A percentile compares a stretch with the other conserved stretches of the same genome.
phyloP scores from a whole-genome alignment of 2,329 filamentous ascomycete species.

The Thyridium curvatum region DNA sequence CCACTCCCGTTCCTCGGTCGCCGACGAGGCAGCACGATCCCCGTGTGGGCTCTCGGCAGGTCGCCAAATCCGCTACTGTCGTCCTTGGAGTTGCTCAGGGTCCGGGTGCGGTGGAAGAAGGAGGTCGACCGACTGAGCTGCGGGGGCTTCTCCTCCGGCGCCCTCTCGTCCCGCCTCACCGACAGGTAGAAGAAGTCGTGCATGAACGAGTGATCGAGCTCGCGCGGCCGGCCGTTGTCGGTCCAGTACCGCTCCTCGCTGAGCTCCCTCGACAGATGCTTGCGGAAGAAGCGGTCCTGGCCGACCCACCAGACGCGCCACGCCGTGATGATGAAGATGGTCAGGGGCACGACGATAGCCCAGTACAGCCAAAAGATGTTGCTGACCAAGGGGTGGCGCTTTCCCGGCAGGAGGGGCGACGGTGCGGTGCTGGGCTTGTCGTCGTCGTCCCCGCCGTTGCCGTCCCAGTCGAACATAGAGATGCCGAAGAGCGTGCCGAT shows the following conservation, averaged over 20 bases:
- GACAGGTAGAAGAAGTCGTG: conserved; percentile 37
- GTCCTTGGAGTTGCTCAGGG: no score
- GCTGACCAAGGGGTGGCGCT: no score
- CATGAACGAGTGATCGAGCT: conserved; percentile 32
- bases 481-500: conserved; percentile 39
- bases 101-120: no score
- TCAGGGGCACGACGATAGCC: conserved; percentile 35
- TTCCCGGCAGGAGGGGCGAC: conserved; percentile 6
- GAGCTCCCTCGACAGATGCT: conserved; percentile 37
- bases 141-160: no score
- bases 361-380: conserved; percentile 37
- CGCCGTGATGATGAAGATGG: conserved; percentile 29
- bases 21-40: no score
- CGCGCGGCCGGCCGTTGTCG: conserved; percentile 31
- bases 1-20: no score
- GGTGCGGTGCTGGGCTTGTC: conserved; percentile 26
- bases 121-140: no score
- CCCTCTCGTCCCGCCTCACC: conserved; percentile 18
- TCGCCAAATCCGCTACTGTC: no score
- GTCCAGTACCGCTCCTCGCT: conserved; percentile 43
- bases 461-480: conserved; percentile 41
- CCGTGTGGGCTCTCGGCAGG: no score
- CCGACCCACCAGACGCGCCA: conserved; percentile 43
- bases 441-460: conserved; percentile 12
- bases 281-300: conserved; percentile 38